Percentiles rank a stretch among this genome's conserved stretches.
Conservation (phyloP, 2,329 filamentous ascomycete genomes). For the Colletotrichum agaves region DNA sequence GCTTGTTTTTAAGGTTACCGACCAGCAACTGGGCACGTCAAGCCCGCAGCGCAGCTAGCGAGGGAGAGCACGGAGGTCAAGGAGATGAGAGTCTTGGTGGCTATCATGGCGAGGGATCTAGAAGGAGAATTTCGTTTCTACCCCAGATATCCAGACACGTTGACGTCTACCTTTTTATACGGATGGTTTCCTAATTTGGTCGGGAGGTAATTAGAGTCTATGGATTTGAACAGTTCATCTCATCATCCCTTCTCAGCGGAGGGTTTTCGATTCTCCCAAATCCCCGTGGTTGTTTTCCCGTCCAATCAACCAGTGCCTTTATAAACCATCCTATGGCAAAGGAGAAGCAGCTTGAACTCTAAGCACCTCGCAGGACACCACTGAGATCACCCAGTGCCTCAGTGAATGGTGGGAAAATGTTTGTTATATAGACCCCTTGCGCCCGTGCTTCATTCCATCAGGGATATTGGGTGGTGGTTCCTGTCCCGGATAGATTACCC, state of each 20-base stretch:
- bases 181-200: too few relatives aligned
- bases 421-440: neutral
- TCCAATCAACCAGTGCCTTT: neutral
- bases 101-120: neutral
- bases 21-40: slow-evolving; percentile 10
- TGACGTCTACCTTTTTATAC: neutral
- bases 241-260: neutral
- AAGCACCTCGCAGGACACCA: neutral
- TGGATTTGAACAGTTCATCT: too few relatives aligned
- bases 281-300: neutral
- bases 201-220: neutral
- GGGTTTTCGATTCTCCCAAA: neutral
- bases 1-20: neutral
- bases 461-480: neutral
- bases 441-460: neutral
- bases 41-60: neutral
- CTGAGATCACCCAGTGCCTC: neutral
- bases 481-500: neutral
- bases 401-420: slow-evolving; percentile 8
- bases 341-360: neutral
- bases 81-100: neutral
- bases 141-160: neutral
- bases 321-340: neutral
- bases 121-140: neutral
- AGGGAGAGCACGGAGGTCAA: neutral